A percentile compares a stretch with the other conserved stretches of the same genome.
Conservation (phyloP, 2,329 filamentous ascomycete genomes). For the Beauveria sp. region DNA sequence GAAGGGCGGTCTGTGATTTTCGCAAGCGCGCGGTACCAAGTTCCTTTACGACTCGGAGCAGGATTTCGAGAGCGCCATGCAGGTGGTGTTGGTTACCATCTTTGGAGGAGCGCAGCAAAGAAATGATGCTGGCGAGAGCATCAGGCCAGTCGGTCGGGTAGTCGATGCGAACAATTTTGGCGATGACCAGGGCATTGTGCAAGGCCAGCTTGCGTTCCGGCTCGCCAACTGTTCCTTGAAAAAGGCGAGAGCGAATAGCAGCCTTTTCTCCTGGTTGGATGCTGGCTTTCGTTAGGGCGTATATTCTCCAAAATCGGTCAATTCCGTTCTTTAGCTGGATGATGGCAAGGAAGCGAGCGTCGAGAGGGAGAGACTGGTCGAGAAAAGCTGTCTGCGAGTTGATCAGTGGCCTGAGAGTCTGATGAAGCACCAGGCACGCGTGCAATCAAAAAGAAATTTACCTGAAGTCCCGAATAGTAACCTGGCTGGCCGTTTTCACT, state of each 20-base stretch:
- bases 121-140: conserved; percentile 52
- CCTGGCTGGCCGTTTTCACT: conserved; percentile 58
- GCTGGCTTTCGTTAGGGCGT: conserved; percentile 52
- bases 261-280: conserved; percentile 69
- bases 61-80: conserved; percentile 63
- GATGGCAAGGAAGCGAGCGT: conserved; percentile 80
- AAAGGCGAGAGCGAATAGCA: conserved; percentile 64
- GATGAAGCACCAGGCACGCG: neutral
- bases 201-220: conserved; percentile 67
- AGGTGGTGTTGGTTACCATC: conserved; percentile 58
- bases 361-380: conserved; percentile 65
- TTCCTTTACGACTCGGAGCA: conserved; percentile 86
- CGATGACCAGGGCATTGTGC: conserved; percentile 80
- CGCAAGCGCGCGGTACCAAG: conserved; percentile 71
- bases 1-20: conserved; percentile 66
- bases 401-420: conserved; percentile 12
- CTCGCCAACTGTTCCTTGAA: conserved; percentile 72
- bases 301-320: conserved; percentile 81
- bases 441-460: conserved; percentile 22
- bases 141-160: conserved; percentile 80
- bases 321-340: conserved; percentile 97
- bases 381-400: conserved; percentile 65
- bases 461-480: conserved; percentile 64
- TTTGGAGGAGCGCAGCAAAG: conserved; percentile 47
- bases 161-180: conserved; percentile 84